Percentiles rank a stretch among this genome's conserved stretches.
Evolutionary conservation across 2,329 filamentous ascomycete genomes (phyloP).

Genomic region (Fusarium papillatum): DNA sequence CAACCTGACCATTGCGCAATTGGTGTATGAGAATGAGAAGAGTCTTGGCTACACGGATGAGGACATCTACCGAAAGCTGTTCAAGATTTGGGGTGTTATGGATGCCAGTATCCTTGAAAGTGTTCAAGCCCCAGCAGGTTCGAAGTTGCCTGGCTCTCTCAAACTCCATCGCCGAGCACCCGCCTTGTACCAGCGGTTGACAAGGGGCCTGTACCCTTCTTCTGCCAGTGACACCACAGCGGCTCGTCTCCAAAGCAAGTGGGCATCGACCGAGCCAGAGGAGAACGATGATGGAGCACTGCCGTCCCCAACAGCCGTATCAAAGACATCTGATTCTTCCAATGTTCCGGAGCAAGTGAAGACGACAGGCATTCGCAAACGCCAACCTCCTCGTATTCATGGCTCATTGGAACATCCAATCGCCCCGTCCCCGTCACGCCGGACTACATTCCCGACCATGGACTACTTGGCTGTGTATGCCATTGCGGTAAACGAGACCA

Average conservation of each 20-base stretch:
- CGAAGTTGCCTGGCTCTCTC: constrained; percentile 60
- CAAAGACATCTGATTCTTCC: not conserved
- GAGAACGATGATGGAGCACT: constrained; percentile 16
- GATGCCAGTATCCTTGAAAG: constrained; percentile 64
- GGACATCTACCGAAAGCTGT: constrained; percentile 61
- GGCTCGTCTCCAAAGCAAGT: constrained; percentile 26
- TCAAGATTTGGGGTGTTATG: constrained; percentile 66
- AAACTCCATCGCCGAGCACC: constrained; percentile 62
- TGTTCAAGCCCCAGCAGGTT: constrained; percentile 58
- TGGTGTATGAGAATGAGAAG: constrained; percentile 67
- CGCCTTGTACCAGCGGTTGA: constrained; percentile 58
- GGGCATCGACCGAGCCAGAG: constrained; percentile 9
- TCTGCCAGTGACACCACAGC: constrained; percentile 21
- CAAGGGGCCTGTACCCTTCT: constrained; percentile 60
- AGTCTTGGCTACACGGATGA: constrained; percentile 64
- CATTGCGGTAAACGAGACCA: constrained; percentile 67
- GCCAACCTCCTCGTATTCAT: constrained; percentile 56
- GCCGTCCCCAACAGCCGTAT: constrained; percentile 10
- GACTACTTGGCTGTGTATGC: constrained; percentile 65
- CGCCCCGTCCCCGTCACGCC: constrained; percentile 58
- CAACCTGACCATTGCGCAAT: constrained; percentile 64
- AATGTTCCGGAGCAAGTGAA: constrained; percentile 15
- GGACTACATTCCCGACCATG: constrained; percentile 64
- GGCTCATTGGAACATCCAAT: constrained; percentile 62
- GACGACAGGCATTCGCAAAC: constrained; percentile 25